Evolutionary conservation across 768 basidiomycete genomes (phyloP), one percentile per base, ranked within the genome.

Genomic region (Ramaria sp.): DNA sequence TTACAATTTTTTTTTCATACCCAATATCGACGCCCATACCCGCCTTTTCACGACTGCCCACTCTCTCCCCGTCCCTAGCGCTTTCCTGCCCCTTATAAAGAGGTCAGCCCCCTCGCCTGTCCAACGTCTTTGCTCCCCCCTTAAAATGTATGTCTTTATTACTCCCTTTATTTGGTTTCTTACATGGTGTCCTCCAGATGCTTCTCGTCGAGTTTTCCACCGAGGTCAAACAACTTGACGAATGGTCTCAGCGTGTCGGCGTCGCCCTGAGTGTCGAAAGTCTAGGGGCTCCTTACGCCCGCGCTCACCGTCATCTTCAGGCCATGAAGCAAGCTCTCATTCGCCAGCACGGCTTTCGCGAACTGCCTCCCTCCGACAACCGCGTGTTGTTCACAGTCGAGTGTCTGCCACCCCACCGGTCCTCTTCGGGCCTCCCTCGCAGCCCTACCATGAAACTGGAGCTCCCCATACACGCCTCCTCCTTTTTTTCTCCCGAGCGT

Each of bases 221-320:
- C 68, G 83, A 88, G 65, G 85, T 91, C 67, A 75, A 75, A 57
- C 83, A 84, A 67, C 87, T 91, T 83, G 86, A 89, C 70, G 82
- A 77, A 59, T 91, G 88, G 88, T 85, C 89, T 0, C 75, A 72
- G 55, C 81, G 88, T 58, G 89, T 88, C 0, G 76, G 81, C 67
- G 88, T 91, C 51, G 86, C 87, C 43, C 75, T 91, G 59, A 88
- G 87, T 62, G 88, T 86, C 51, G 88, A 90, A 62, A 86, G 87
- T 31, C 73, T 91, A 54, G 87, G 87, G 19, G 80, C 82, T 12
- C 85, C 83, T 53, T 91, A 91, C 69, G 85, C 88, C 50, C 81
- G 84, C 39, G 84, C 88, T 24, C 88, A 88, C 64, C 82, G 82
- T 56, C 87, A 85, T 86, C 70, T 91, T 34, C 74, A 81, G 53